Percentiles rank a stretch among this genome's conserved stretches.
Conservation (phyloP, 257 asterid genomes). For the Solanum chiquidenum region DNA sequence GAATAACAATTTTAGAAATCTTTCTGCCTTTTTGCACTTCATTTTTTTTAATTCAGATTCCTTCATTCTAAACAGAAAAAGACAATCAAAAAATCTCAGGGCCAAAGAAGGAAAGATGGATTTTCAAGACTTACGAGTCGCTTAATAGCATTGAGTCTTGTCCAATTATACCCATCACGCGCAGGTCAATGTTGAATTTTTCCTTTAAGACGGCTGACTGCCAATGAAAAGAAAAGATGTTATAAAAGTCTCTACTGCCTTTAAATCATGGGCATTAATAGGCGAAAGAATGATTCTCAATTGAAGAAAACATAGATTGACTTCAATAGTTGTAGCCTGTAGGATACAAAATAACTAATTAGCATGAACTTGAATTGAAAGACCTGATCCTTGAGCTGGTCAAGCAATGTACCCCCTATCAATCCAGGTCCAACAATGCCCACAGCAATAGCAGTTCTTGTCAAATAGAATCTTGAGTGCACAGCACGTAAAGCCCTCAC, state of each 20-base stretch:
- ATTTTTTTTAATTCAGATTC: not conserved
- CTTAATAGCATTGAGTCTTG: constrained; percentile 63
- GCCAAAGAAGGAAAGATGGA: not conserved
- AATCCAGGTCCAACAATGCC: constrained; percentile 96
- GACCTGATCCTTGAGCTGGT: constrained; percentile 97
- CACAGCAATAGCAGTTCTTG: constrained; percentile 87
- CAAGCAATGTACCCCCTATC: constrained; percentile 90
- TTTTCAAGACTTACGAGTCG: constrained; percentile 44
- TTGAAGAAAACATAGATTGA: not conserved
- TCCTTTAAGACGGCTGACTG: constrained; percentile 95
- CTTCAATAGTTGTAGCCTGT: not conserved
- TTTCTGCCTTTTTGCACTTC: not conserved
- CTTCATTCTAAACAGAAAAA: not conserved
- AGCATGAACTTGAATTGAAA: not conserved
- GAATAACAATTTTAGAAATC: not conserved
- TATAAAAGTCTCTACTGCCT: not conserved
- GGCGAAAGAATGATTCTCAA: not conserved
- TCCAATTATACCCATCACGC: constrained; percentile 91
- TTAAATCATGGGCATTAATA: no score
- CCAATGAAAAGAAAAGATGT: constrained; percentile 1
- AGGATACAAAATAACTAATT: not conserved
- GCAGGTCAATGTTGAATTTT: constrained; percentile 87
- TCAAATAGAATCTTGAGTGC: constrained; percentile 87
- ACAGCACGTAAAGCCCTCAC: constrained; percentile 89
- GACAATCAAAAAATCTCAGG: not conserved